phyloP scores from a whole-genome alignment of 2,329 filamentous ascomycete genomes.

The Gaeumannomyces tritici region DNA sequence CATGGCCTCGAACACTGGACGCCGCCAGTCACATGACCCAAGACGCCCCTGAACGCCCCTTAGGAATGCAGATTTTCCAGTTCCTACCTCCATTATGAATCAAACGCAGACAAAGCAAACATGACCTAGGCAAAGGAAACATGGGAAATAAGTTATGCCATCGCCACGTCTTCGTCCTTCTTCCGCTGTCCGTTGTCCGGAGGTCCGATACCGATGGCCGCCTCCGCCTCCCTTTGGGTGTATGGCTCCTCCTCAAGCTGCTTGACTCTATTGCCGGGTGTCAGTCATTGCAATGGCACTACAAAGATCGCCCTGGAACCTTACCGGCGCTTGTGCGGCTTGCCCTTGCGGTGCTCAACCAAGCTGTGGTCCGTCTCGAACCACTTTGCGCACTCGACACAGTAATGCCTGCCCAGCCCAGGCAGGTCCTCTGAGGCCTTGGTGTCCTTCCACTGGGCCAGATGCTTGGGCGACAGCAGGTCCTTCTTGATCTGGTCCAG shows the following conservation, averaged over 20 bases:
- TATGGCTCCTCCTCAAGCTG: conserved; percentile 77
- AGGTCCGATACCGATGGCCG: conserved; percentile 48
- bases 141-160: conserved; percentile 9
- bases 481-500: conserved; percentile 89
- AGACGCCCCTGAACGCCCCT: background rate
- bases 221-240: conserved; percentile 77
- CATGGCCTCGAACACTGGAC: background rate
- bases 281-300: conserved; percentile 3
- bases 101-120: background rate
- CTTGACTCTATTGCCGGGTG: conserved; percentile 51
- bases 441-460: conserved; percentile 66
- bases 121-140: background rate
- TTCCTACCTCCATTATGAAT: background rate
- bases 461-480: conserved; percentile 66
- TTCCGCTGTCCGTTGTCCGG: conserved; percentile 1
- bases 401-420: conserved; percentile 78
- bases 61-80: background rate
- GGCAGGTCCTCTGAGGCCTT: conserved; percentile 83
- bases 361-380: conserved; percentile 80
- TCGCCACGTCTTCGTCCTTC: background rate
- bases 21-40: background rate
- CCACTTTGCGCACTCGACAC: conserved; percentile 90
- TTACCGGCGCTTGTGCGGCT: conserved; percentile 86
- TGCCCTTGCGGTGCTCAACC: conserved; percentile 68
- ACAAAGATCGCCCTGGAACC: conserved; percentile 7